phyloP scores from a whole-genome alignment of 176 grass and related monocot species.

The Eragrostis curvula region DNA sequence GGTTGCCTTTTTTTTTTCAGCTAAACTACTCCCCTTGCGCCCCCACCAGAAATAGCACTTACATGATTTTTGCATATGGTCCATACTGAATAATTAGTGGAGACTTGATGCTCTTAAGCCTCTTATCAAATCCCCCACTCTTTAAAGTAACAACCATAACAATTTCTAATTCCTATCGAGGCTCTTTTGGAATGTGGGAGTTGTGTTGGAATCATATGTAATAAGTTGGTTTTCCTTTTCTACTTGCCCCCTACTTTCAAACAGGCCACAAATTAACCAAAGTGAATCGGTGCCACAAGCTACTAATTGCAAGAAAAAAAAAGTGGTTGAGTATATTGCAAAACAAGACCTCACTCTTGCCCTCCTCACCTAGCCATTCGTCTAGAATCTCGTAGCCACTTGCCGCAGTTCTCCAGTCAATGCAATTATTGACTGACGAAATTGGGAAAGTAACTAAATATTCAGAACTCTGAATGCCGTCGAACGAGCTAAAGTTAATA shows the following conservation, averaged over 20 bases:
- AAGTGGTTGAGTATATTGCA: too few relatives aligned
- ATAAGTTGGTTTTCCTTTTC: too few relatives aligned
- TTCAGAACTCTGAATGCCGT: too few relatives aligned
- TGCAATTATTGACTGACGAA: too few relatives aligned
- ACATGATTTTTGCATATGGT: constrained; percentile 7
- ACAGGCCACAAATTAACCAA: too few relatives aligned
- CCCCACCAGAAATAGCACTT: neutral
- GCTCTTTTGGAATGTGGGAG: neutral
- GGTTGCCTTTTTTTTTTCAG: neutral
- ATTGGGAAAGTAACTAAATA: too few relatives aligned
- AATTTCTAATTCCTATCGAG: neutral
- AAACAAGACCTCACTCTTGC: too few relatives aligned
- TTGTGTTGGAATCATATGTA: neutral
- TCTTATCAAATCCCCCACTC: neutral
- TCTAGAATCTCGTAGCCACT: too few relatives aligned
- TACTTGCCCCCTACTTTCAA: too few relatives aligned
- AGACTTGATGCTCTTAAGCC: neutral
- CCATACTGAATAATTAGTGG: neutral
- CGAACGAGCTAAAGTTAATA: too few relatives aligned
- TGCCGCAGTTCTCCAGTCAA: too few relatives aligned
- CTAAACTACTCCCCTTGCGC: neutral
- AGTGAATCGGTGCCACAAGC: neutral
- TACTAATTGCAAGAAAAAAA: neutral
- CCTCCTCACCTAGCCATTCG: too few relatives aligned
- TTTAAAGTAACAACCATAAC: neutral